These are phyloP conservation scores for Zygosaccharomyces bailii DNA, from an alignment of 805 yeast genomes.

Conservation along the genomic window DNA sequence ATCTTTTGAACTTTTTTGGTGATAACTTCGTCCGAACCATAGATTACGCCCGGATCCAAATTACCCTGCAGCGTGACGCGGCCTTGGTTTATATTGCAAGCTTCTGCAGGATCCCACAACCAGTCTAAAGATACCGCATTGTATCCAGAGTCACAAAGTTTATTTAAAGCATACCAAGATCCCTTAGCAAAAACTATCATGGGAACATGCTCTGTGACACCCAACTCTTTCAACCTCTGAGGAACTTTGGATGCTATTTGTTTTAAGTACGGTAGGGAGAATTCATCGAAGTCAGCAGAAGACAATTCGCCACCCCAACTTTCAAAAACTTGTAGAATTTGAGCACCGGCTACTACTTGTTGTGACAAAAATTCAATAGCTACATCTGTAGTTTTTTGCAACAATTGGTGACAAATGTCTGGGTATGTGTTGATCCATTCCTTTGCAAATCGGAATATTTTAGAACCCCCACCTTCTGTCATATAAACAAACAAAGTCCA, in stretches of 20 bases:
- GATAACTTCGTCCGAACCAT: conserved; percentile 82
- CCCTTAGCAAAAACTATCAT: conserved; percentile 91
- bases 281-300: conserved; percentile 81
- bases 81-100: conserved; percentile 67
- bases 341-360: conserved; percentile 97
- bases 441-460: conserved; percentile 84
- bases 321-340: conserved; percentile 94
- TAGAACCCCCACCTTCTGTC: conserved; percentile 97
- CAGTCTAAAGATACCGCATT: conserved; percentile 91
- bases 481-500: conserved; percentile 96
- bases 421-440: conserved; percentile 87
- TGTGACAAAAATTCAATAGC: conserved; percentile 90
- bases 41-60: conserved; percentile 90
- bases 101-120: conserved; percentile 81
- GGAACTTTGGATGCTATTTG: conserved; percentile 73
- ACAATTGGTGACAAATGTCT: conserved; percentile 61
- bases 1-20: conserved; percentile 77
- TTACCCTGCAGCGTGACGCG: conserved; percentile 91
- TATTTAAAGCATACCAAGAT: conserved; percentile 94
- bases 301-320: conserved; percentile 98
- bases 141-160: conserved; percentile 75
- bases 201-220: conserved; percentile 70
- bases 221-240: conserved; percentile 63
- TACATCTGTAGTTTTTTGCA: conserved; percentile 78
- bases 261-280: conserved; percentile 81